phyloP scores from a whole-genome alignment of 148 eudicot genomes.

The Vaccinium macrocarpon region DNA sequence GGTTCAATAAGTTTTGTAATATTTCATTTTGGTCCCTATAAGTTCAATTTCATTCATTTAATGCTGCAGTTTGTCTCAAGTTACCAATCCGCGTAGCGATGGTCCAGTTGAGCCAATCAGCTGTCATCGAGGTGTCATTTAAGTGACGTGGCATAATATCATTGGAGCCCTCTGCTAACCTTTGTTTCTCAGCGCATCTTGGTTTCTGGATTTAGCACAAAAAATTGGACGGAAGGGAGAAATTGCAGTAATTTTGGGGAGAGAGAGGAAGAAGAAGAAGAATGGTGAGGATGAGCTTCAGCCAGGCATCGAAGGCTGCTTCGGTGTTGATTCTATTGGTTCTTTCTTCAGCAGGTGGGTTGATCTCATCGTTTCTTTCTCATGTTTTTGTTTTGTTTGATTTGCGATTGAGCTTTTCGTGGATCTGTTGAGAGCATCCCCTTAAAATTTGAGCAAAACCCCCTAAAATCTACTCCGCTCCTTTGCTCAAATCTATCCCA shows the following conservation, averaged over 20 bases:
- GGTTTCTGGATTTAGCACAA: too few species aligned
- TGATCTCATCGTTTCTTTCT: background rate
- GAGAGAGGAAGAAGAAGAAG: background rate
- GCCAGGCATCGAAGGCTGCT: slow-evolving; percentile 13
- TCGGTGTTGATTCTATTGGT: slow-evolving; percentile 31
- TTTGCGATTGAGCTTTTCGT: background rate
- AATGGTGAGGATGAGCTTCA: slow-evolving; percentile 32
- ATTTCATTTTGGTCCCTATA: background rate
- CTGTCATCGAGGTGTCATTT: background rate
- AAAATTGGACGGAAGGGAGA: too few species aligned
- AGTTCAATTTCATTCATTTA: background rate
- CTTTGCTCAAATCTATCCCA: too few species aligned
- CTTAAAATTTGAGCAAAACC: too few species aligned
- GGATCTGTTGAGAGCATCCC: slow-evolving; percentile 5
- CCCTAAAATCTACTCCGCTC: too few species aligned
- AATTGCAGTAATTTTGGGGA: background rate
- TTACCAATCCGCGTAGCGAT: too few species aligned
- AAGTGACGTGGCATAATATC: background rate
- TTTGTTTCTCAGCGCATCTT: background rate
- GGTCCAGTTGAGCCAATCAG: background rate
- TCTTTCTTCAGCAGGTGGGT: slow-evolving; percentile 38
- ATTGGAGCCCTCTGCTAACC: background rate
- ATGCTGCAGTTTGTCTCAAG: too few species aligned
- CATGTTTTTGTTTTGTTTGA: background rate
- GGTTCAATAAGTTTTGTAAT: background rate